A percentile compares a stretch with the other conserved stretches of the same genome.
phyloP scores from a whole-genome alignment of 306 rosid genomes.

The Boehmeria nivea region DNA sequence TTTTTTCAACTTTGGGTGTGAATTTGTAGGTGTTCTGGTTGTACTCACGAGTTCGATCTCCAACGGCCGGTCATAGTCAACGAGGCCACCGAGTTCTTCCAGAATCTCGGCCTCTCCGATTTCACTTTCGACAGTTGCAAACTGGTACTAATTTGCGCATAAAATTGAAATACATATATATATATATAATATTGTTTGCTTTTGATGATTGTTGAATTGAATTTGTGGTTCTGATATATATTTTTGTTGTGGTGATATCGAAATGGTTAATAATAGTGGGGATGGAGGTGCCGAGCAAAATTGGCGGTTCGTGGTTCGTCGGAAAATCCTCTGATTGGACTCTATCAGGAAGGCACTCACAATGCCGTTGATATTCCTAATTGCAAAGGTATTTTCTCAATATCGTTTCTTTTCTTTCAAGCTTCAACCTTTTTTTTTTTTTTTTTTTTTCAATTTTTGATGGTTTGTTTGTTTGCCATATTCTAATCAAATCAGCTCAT shows the following conservation, averaged over 20 bases:
- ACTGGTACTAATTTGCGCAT: constrained; percentile 57
- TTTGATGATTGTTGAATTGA: neutral
- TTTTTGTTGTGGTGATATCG: neutral
- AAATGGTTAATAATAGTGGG: constrained; percentile 63
- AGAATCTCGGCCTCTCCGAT: constrained; percentile 49
- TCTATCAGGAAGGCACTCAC: constrained; percentile 90
- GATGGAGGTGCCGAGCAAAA: constrained; percentile 96
- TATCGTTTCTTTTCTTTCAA: neutral
- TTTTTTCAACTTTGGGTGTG: neutral
- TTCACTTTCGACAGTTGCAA: constrained; percentile 76
- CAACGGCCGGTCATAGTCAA: constrained; percentile 75
- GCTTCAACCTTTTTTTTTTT: neutral
- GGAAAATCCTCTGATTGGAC: constrained; percentile 61
- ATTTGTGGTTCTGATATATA: constrained; percentile 6
- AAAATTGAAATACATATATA: neutral
- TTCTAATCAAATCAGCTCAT: constrained; percentile 78
- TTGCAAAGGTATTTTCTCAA: constrained; percentile 55
- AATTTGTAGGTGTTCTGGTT: constrained; percentile 73
- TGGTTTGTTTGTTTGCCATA: constrained; percentile 3
- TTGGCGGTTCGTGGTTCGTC: constrained; percentile 83
- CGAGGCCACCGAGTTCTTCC: constrained; percentile 72
- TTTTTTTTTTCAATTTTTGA: constrained; percentile 1
- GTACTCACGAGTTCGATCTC: constrained; percentile 77
- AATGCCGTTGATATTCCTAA: constrained; percentile 77
- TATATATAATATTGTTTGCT: neutral